Conservation (phyloP, 345 rosid species). For the Linum trigynum region DNA sequence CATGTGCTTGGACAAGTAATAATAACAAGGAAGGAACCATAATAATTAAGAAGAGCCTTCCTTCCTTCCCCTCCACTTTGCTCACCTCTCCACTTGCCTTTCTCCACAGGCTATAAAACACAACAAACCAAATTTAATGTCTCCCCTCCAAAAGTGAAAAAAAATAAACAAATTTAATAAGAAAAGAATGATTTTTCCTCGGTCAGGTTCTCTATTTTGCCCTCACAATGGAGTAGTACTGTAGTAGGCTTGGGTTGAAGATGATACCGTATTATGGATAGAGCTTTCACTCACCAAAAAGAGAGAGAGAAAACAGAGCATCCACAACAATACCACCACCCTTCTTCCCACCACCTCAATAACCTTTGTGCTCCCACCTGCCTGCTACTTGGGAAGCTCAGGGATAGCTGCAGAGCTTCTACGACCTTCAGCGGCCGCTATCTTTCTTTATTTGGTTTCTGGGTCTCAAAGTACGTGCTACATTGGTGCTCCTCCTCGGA, state of each 20-base stretch:
- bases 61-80: neutral
- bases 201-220: constrained; percentile 15
- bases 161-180: neutral
- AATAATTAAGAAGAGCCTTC: neutral
- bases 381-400: constrained; percentile 23
- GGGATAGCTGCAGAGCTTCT: neutral
- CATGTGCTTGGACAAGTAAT: constrained; percentile 35
- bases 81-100: neutral
- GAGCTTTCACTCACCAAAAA: constrained; percentile 38
- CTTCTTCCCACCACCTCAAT: constrained; percentile 6
- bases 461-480: constrained; percentile 34
- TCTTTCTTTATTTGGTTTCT: constrained; percentile 20
- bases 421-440: constrained; percentile 10
- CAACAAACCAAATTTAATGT: too few relatives aligned
- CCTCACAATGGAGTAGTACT: constrained; percentile 9
- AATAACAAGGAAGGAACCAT: constrained; percentile 7
- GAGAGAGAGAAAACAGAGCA: constrained; percentile 28
- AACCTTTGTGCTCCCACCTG: constrained; percentile 22
- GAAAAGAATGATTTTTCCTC: neutral
- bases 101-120: neutral
- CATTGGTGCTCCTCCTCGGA: constrained; percentile 15
- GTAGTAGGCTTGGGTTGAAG: constrained; percentile 28
- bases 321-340: constrained; percentile 15
- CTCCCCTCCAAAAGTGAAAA: neutral
- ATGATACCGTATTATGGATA: constrained; percentile 26